Evolutionary conservation across 2,329 filamentous ascomycete species (phyloP).

Genomic region (Exserohilum rostratum): DNA sequence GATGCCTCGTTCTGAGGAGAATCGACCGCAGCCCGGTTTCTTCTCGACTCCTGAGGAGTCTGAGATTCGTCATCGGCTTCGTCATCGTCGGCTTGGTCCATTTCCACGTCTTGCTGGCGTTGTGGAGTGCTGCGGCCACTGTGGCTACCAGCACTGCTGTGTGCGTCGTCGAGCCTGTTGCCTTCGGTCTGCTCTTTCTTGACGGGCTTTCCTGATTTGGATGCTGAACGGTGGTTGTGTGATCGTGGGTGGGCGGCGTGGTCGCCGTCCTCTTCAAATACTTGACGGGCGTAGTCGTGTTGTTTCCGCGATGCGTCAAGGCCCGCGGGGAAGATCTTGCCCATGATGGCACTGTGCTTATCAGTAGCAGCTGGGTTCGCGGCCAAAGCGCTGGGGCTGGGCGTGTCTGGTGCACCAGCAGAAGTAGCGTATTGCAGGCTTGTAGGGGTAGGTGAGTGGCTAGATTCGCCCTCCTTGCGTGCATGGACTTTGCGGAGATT

Average conservation of each 20-base stretch:
- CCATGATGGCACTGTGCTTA: conserved; percentile 45
- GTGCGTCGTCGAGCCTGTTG: conserved; percentile 15
- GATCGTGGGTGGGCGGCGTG: conserved; percentile 33
- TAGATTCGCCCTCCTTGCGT: conserved; percentile 51
- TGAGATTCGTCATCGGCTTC: conserved; percentile 26
- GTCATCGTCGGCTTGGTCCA: conserved; percentile 29
- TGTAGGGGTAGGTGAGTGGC: conserved; percentile 31
- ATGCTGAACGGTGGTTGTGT: conserved; percentile 16
- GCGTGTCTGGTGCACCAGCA: conserved; percentile 27
- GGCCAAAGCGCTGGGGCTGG: conserved; percentile 32
- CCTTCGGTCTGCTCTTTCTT: conserved; percentile 33
- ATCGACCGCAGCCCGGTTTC: no score
- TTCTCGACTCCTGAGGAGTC: neutral
- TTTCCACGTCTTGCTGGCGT: conserved; percentile 28
- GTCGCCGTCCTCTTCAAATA: conserved; percentile 38
- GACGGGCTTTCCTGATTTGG: conserved; percentile 18
- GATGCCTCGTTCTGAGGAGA: no score
- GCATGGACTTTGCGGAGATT: conserved; percentile 59
- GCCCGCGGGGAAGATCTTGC: conserved; percentile 47
- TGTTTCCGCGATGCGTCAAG: conserved; percentile 40
- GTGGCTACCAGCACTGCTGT: conserved; percentile 1
- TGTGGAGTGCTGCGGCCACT: neutral
- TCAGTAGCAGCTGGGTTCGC: conserved; percentile 19
- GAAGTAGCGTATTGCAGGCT: conserved; percentile 22
- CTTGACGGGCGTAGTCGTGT: conserved; percentile 41